These are phyloP conservation scores for Mycosphaerella arachidis DNA, from an alignment of 2,329 filamentous ascomycete genomes.

Conservation along the genomic window DNA sequence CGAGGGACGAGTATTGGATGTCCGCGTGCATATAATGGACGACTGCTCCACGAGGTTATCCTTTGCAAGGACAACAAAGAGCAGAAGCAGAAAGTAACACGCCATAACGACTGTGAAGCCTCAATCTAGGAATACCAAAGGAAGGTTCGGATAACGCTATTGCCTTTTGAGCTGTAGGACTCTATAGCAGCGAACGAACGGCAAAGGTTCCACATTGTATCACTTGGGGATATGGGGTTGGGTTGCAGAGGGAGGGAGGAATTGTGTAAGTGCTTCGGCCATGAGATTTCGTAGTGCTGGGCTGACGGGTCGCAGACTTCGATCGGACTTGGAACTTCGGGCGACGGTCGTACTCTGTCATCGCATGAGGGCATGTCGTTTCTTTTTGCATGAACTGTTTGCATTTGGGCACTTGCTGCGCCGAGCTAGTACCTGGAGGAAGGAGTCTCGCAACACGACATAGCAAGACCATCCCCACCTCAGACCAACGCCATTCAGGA, in stretches of 20 bases:
- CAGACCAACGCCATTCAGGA: slow-evolving; percentile 24
- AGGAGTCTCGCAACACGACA: not conserved
- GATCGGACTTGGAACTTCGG: not conserved
- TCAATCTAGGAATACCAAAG: slow-evolving; percentile 4
- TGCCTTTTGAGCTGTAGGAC: not conserved
- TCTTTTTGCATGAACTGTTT: slow-evolving; percentile 24
- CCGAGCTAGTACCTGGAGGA: slow-evolving; percentile 19
- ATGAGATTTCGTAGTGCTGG: not conserved
- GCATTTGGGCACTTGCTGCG: slow-evolving; percentile 24
- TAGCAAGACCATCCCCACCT: slow-evolving; percentile 10
- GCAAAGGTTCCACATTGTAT: slow-evolving; percentile 1
- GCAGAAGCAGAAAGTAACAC: slow-evolving; percentile 5
- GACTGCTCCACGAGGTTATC: not conserved
- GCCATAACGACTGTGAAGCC: not conserved
- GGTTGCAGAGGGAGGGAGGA: not conserved
- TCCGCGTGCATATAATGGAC: slow-evolving; percentile 3
- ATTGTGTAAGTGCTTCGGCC: not conserved
- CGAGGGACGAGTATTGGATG: not conserved
- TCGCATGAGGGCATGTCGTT: not conserved
- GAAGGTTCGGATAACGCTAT: slow-evolving; percentile 2
- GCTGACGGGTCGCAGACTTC: not conserved
- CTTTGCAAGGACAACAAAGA: not conserved
- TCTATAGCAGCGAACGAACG: slow-evolving; percentile 3
- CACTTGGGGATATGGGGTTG: not conserved
- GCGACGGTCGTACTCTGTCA: not conserved